A percentile compares a stretch with the other conserved stretches of the same genome.
Evolutionary conservation across 495 filamentous ascomycete species (phyloP).

Genomic region (Bacidia gigantensis): DNA sequence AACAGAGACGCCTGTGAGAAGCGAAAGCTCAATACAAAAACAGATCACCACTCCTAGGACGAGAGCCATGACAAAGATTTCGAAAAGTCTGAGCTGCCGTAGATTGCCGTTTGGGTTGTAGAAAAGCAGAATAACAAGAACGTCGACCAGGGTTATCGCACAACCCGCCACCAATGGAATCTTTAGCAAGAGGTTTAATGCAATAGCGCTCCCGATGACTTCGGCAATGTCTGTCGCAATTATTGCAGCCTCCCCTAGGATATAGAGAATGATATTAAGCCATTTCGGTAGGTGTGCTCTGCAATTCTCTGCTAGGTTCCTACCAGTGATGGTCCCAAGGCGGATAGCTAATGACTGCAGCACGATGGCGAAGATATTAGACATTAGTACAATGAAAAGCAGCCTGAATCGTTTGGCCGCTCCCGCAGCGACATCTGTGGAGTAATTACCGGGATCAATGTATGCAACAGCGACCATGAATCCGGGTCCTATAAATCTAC

Average conservation of each 20-base stretch:
- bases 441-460: conserved; percentile 78
- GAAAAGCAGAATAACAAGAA: conserved; percentile 73
- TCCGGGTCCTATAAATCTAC: conserved; percentile 71
- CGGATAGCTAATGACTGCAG: conserved; percentile 73
- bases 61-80: conserved; percentile 63
- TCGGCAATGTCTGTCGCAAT: conserved; percentile 87
- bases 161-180: conserved; percentile 79
- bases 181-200: conserved; percentile 68
- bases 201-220: conserved; percentile 84
- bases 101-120: conserved; percentile 66
- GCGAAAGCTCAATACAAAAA: conserved; percentile 77
- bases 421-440: conserved; percentile 68
- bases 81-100: conserved; percentile 60
- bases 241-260: conserved; percentile 66
- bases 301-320: conserved; percentile 70
- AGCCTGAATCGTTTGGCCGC: conserved; percentile 50
- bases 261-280: conserved; percentile 61
- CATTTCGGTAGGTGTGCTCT: conserved; percentile 61
- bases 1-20: conserved; percentile 47
- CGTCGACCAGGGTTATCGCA: conserved; percentile 71
- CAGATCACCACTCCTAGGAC: conserved; percentile 81
- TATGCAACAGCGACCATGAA: conserved; percentile 72
- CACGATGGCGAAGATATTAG: conserved; percentile 74
- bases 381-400: conserved; percentile 69
- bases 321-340: conserved; percentile 70